Base-by-base conservation (phyloP, 2,329 filamentous ascomycete species). In the Dendryphion nanum region DNA sequence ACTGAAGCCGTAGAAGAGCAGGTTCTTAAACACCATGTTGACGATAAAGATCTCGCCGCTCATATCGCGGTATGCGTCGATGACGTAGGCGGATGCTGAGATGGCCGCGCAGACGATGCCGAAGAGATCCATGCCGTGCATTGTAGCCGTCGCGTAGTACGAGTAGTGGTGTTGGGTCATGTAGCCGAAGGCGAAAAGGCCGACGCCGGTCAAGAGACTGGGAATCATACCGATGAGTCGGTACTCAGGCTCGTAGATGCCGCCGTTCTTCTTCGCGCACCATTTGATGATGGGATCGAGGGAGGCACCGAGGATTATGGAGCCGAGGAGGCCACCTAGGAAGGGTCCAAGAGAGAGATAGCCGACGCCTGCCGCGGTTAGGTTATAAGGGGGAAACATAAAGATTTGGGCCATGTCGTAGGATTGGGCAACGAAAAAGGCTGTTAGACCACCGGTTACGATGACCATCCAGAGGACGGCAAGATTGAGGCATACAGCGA, bases 211-310 rank as follows among this genome's bases (percentile, higher is more conserved):
- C 1, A 61, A 31, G 3, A 69, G 46, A 1, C 58, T 52, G 12
- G 61, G 57, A 3, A 67, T 48, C 23, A 63, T 53, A 17, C 66
- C 56, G 2, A 72, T 58, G 6, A 74, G 61, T 7, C 75, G 68
- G 47, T 76, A 77, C 48, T 78, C 74, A 4, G 75, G 75, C 49
- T 78, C 74, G 53, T 77, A 78, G 33, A 76, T 60, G n/a, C 75
- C 74, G 15, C 59, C 61, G 51, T 77, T 78, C 43, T 63, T 68
- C 50, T 68, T 70, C 4, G 73, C 69, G 38, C 75, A 66, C 55
- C 62, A 71, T 28, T 55, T 60, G 37, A 66, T 65, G 3, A 68
- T 35, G 4, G 63, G 63, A 40, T 71, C 69, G 6, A 62, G 53
- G 7, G 61, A 50, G 1, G 50, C 47, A 2, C 61, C 60, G 1